Conservation (phyloP, 2,329 filamentous ascomycete genomes). For the Fusarium albosuccineum region DNA sequence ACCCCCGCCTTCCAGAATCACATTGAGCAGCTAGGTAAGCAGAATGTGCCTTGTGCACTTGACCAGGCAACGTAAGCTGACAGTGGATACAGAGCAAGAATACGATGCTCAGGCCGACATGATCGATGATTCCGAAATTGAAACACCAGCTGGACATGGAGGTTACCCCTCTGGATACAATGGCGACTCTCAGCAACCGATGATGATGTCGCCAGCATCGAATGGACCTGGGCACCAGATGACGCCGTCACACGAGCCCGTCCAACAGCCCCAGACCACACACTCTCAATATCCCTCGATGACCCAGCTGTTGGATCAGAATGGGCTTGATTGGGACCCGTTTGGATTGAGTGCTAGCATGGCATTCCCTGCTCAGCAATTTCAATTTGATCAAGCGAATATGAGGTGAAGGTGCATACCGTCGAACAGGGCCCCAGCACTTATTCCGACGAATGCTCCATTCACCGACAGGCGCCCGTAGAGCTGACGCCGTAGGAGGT, state of each 20-base stretch:
- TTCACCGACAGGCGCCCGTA: slow-evolving; percentile 25
- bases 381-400: slow-evolving; percentile 77
- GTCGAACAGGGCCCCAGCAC: slow-evolving; percentile 14
- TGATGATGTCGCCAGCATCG: slow-evolving; percentile 58
- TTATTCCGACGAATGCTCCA: slow-evolving; percentile 23
- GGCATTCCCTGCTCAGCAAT: slow-evolving; percentile 90
- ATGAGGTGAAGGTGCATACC: slow-evolving; percentile 54
- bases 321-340: slow-evolving; percentile 86
- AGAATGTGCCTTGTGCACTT: slow-evolving; percentile 59
- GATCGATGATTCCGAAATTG: slow-evolving; percentile 84
- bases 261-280: slow-evolving; percentile 41
- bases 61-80: slow-evolving; percentile 73
- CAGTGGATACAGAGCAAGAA: slow-evolving; percentile 88
- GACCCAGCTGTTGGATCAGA: slow-evolving; percentile 78
- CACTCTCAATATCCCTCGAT: slow-evolving; percentile 70
- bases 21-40: slow-evolving; percentile 95
- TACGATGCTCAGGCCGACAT: slow-evolving; percentile 93
- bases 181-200: slow-evolving; percentile 56
- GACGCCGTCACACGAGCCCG: slow-evolving; percentile 53
- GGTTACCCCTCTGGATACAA: slow-evolving; percentile 73
- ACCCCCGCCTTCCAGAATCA: slow-evolving; percentile 90
- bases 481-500: slow-evolving; percentile 27
- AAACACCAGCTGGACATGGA: slow-evolving; percentile 74
- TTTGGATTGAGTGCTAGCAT: slow-evolving; percentile 95
- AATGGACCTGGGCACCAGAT: slow-evolving; percentile 55